Percentiles rank a stretch among this genome's conserved stretches.
phyloP scores from a whole-genome alignment of 345 rosid genomes.

The Mangifera indica region DNA sequence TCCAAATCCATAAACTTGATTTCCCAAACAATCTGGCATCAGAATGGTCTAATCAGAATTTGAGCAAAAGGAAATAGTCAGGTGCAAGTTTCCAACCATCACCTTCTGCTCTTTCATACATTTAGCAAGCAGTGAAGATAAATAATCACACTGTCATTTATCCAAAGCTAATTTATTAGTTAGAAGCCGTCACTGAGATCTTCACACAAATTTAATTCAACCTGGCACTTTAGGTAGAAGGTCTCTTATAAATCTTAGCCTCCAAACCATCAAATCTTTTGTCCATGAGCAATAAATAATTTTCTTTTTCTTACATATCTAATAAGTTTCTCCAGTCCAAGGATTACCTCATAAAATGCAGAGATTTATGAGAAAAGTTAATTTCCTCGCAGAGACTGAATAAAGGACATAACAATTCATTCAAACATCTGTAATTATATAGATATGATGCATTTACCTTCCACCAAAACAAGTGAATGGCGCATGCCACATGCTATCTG shows the following conservation, averaged over 20 bases:
- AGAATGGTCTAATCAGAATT: conserved; percentile 8
- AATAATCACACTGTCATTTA: not conserved
- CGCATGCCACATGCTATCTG: conserved; percentile 91
- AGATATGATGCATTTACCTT: conserved; percentile 45
- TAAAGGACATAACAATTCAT: not conserved
- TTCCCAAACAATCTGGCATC: conserved; percentile 34
- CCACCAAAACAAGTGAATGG: conserved; percentile 76
- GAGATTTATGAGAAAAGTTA: not conserved
- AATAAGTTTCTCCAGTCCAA: not conserved
- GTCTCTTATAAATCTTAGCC: conserved; percentile 15
- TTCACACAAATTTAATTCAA: not conserved
- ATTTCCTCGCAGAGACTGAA: not conserved
- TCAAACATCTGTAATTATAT: not conserved
- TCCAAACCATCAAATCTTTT: conserved; percentile 14
- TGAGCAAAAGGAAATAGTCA: not conserved
- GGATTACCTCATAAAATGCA: not conserved
- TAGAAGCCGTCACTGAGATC: not conserved
- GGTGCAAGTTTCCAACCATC: not conserved
- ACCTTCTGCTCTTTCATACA: not conserved
- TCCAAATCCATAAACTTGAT: conserved; percentile 75
- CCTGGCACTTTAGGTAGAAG: not conserved
- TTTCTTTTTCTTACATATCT: not conserved
- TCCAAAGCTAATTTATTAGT: not conserved
- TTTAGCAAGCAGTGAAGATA: not conserved
- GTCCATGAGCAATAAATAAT: not conserved